Base-by-base conservation (phyloP, 192 early-diverging fungal genomes). In the Lobosporangium transversale region DNA sequence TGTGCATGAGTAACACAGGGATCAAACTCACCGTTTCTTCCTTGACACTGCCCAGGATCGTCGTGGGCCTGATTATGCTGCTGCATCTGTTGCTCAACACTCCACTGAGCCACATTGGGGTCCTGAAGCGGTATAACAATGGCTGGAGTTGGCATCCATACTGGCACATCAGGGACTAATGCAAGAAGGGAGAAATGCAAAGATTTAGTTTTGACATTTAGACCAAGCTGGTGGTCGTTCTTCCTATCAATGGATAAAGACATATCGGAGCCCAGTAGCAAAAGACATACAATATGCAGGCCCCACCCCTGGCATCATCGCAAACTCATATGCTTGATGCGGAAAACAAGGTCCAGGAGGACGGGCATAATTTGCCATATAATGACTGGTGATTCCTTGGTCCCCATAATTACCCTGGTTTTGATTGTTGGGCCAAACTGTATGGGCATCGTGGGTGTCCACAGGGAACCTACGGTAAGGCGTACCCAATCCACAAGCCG, bases 401-500 rank as follows among this genome's bases (percentile, higher is more conserved):
- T 18, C 17, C 1, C 27, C 3, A 1, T 26, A 54, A 32, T 11
- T 3, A 18, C 14, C 31, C 21, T 55, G 53, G 12, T n/a, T 5
- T 7, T 18, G 43, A 9, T 21, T 3, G 2, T 1, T 2, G 23
- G 3, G 48, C 63, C 66, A 50, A 0, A 3, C 2, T 23, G 51
- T 35, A 1, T 49, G 49, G 2, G 1, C 12, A 10, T 23, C 33
- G 31, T 20, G 0, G 10, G 9, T 49, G 3, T 58, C 56, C 9
- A 26, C n/a, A 11, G 66, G 56, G n/a, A 68, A 68, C 15, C 66
- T 44, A 5, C 66, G 66, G 33, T 58, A 68, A 1, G 63, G 63
- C 50, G 43, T 24, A 1, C 44, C 11, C 42, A 66, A 49, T 11
- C 43, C 53, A 32, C 31, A 23, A 42, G 26, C 17, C 0, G 33